Conservation (phyloP, 2,329 filamentous ascomycete genomes). For the Arachnopeziza araneosa region DNA sequence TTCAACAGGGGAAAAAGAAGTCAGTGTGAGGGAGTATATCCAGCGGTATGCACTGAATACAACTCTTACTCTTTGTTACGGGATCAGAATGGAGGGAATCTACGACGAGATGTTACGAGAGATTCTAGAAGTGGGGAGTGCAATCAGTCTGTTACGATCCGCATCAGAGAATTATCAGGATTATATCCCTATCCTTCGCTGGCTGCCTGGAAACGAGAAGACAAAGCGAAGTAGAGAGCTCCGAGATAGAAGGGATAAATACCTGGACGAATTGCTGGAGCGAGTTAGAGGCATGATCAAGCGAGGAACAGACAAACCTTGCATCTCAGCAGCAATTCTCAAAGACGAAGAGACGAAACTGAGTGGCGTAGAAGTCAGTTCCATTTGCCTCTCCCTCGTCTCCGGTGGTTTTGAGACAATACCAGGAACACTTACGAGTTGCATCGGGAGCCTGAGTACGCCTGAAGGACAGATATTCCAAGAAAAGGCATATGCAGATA, state of each 20-base stretch:
- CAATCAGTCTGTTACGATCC: conserved; percentile 44
- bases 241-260: conserved; percentile 42
- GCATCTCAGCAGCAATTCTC: conserved; percentile 47
- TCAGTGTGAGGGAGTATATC: conserved; percentile 44
- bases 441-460: conserved; percentile 44
- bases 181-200: conserved; percentile 45
- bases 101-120: conserved; percentile 46
- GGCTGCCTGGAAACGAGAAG: conserved; percentile 47
- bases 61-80: conserved; percentile 48
- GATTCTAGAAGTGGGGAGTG: conserved; percentile 47
- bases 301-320: conserved; percentile 46
- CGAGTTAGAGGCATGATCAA: conserved; percentile 47
- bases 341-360: conserved; percentile 50
- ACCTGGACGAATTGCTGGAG: conserved; percentile 43
- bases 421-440: conserved; percentile 46
- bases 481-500: conserved; percentile 47
- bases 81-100: conserved; percentile 48
- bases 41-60: conserved; percentile 50
- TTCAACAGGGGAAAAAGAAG: conserved; percentile 37
- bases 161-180: conserved; percentile 49
- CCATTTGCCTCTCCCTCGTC: conserved; percentile 47
- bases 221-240: conserved; percentile 41
- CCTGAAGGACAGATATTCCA: conserved; percentile 44
- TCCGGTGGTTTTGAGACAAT: conserved; percentile 51
- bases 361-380: conserved; percentile 46